phyloP scores from a whole-genome alignment of 805 yeast genomes.

The Huiozyma naganishii region DNA sequence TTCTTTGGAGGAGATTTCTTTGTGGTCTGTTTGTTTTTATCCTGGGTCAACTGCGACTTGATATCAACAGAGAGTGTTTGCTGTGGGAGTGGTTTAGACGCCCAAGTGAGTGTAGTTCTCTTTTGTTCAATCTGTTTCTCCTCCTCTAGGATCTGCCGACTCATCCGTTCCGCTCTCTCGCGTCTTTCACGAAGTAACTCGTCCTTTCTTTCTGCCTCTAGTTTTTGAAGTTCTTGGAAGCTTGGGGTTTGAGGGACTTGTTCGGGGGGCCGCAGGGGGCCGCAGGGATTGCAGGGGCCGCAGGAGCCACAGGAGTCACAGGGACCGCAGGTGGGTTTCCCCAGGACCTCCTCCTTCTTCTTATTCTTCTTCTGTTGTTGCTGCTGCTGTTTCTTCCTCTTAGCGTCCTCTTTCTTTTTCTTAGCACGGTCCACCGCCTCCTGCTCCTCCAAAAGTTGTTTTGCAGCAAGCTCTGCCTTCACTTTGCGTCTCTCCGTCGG shows the following conservation, averaged over 20 bases:
- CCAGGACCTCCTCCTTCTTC: too few species aligned
- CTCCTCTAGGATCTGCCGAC: slow-evolving; percentile 13
- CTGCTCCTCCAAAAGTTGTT: not conserved
- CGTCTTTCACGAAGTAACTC: not conserved
- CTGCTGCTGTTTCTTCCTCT: too few species aligned
- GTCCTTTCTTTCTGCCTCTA: slow-evolving; percentile 12
- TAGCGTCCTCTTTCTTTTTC: too few species aligned
- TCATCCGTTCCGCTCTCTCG: slow-evolving; percentile 12
- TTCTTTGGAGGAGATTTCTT: not conserved
- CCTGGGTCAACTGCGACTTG: slow-evolving; percentile 8
- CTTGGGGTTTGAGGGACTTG: too few species aligned
- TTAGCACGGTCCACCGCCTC: too few species aligned
- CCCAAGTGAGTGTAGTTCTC: slow-evolving; percentile 24
- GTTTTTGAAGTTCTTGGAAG: slow-evolving; percentile 1
- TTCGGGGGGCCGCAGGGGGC: too few species aligned
- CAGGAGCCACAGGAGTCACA: too few species aligned
- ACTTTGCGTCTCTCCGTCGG: slow-evolving; percentile 5
- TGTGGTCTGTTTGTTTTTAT: not conserved
- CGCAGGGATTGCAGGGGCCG: too few species aligned
- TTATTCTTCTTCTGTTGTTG: too few species aligned
- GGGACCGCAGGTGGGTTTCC: too few species aligned
- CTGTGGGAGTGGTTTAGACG: slow-evolving; percentile 10
- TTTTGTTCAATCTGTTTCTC: slow-evolving; percentile 12
- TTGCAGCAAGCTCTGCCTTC: slow-evolving; percentile 1
- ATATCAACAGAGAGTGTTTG: slow-evolving; percentile 11